Evolutionary conservation across 495 filamentous ascomycete species (phyloP), one percentile per base, ranked within the genome.

Genomic region (Aspergillus nanangensis): DNA sequence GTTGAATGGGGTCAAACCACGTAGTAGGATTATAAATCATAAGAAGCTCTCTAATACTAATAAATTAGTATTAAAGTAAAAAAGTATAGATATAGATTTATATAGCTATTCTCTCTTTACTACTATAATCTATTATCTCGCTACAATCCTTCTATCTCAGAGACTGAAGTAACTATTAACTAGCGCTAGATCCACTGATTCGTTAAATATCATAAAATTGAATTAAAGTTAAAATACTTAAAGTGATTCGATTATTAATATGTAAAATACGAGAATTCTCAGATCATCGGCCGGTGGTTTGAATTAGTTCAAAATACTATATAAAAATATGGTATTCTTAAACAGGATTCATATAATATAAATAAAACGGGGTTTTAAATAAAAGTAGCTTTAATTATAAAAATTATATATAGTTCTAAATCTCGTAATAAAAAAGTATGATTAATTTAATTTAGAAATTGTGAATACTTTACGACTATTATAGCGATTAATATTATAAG

Each of bases 311-410:
- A 9, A 23, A 40, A 20, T 40, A 40, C 19, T 40, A 40, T 40
- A 18, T 18, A 40, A 40, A 40, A 40, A 31, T 40, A 41, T 41
- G 21, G 18, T 20, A 41, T 25, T 41, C 38, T 41, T 41, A 23
- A 23, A 23, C 21, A 41, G 20, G 22, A 23, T 41, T 23, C 13
- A 3, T 22, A 20, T 40, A 20, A 40, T 40, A 40, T 40, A 23
- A 7, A 18, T 40, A 40, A 20, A 8, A 20, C 11, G 11, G 8
- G 15, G 5, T 22, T 40, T 23, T 40, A 40, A 41, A 41, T 23
- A 9, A 15, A 22, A 23, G 5, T 25, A 3, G 19, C 18, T 41
- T 5, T 23, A 41, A 41, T 11, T 41, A 24, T 15, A 23, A 24
- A 41, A n/a, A 22, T 41, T 41, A 14, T 41, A 17, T 41, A 15